Evolutionary conservation across 257 asterid genomes (phyloP).

Genomic region (Capsicum baccatum): DNA sequence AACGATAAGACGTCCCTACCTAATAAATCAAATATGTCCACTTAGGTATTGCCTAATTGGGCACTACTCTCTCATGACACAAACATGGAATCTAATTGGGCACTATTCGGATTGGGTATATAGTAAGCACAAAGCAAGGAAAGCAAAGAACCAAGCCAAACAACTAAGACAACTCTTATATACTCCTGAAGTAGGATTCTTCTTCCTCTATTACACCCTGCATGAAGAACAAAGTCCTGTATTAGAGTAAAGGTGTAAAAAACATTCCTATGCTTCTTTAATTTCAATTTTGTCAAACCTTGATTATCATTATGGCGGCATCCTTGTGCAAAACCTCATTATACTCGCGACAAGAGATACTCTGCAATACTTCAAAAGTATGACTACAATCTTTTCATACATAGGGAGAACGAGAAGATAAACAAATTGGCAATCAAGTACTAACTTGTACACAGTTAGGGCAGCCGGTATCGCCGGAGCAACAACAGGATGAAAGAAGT

Average conservation of each 20-base stretch:
- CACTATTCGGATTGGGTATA: neutral
- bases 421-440: neutral
- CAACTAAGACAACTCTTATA: slow-evolving; percentile 28
- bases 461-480: slow-evolving; percentile 86
- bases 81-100: neutral
- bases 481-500: slow-evolving; percentile 76
- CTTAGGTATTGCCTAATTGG: neutral
- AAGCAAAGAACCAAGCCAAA: neutral
- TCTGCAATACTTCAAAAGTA: slow-evolving; percentile 44
- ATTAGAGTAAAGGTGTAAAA: neutral
- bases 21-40: neutral
- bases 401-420: slow-evolving; percentile 10
- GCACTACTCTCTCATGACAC: neutral
- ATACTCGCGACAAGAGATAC: slow-evolving; percentile 71
- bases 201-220: slow-evolving; percentile 81
- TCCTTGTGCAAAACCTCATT: slow-evolving; percentile 92
- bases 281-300: slow-evolving; percentile 51
- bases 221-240: slow-evolving; percentile 30
- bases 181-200: slow-evolving; percentile 39
- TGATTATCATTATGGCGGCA: slow-evolving; percentile 82
- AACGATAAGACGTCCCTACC: neutral
- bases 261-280: neutral
- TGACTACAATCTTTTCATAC: neutral
- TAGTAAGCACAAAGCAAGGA: neutral
- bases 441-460: slow-evolving; percentile 89